Conservation (phyloP, 2,329 filamentous ascomycete species). For the Colletotrichum euphorbiae region DNA sequence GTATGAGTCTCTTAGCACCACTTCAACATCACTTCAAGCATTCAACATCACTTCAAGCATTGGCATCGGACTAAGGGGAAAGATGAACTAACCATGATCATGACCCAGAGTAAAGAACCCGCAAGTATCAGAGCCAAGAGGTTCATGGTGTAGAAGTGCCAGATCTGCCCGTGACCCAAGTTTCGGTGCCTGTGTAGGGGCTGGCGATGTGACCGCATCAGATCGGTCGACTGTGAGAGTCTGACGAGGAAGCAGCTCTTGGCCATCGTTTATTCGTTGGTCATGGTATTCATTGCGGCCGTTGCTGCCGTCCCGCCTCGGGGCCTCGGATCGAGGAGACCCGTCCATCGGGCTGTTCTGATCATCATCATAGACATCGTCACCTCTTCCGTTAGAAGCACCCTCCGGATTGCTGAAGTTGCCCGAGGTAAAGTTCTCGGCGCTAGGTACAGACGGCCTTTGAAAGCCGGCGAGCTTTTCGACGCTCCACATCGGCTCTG, state of each 20-base stretch:
- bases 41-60: too few species aligned
- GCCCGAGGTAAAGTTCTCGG: too few species aligned
- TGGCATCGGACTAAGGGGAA: not conserved
- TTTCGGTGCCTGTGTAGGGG: not conserved
- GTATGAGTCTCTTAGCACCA: not conserved
- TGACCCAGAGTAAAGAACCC: constrained; percentile 20
- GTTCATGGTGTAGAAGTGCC: not conserved
- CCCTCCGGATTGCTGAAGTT: too few species aligned
- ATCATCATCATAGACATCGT: too few species aligned
- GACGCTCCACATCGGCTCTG: too few species aligned
- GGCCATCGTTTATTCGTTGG: not conserved
- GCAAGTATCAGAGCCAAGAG: constrained; percentile 69
- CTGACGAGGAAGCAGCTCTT: not conserved
- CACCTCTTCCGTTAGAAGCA: too few species aligned
- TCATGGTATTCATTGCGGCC: not conserved
- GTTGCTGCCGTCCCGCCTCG: not conserved
- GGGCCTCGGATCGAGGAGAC: too few species aligned
- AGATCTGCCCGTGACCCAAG: not conserved
- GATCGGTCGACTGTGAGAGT: not conserved
- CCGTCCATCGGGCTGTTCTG: too few species aligned
- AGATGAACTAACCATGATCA: not conserved
- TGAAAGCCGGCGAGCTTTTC: too few species aligned
- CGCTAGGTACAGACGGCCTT: too few species aligned
- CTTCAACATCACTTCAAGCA: too few species aligned
- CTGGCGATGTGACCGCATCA: not conserved